A percentile compares a stretch with the other conserved stretches of the same genome.
Conservation (phyloP, 352 stramenopile genomes). For the Globisporangium orthogonon region DNA sequence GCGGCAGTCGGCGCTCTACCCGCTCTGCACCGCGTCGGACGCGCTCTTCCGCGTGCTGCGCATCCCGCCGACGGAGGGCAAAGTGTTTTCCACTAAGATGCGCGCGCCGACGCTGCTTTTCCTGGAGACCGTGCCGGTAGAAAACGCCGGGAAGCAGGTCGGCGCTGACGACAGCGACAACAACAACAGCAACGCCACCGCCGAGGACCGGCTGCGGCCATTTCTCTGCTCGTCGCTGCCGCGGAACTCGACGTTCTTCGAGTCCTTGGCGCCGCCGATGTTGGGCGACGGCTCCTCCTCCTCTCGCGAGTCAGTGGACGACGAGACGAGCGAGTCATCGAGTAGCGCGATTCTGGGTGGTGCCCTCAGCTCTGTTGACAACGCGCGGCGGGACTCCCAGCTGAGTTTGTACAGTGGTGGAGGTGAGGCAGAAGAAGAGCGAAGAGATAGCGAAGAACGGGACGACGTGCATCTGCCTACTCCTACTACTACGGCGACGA, state of each 20-base stretch:
- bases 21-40: slow-evolving; percentile 63
- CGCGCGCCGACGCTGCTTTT: slow-evolving; percentile 73
- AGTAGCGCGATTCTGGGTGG: slow-evolving; percentile 14
- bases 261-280: slow-evolving; percentile 22
- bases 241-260: slow-evolving; percentile 60
- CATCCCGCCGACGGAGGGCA: slow-evolving; percentile 67
- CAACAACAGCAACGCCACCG: no score
- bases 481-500: neutral
- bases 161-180: slow-evolving; percentile 22
- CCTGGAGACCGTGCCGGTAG: slow-evolving; percentile 63
- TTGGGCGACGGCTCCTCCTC: slow-evolving; percentile 7
- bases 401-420: slow-evolving; percentile 10
- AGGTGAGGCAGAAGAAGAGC: neutral
- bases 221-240: slow-evolving; percentile 47
- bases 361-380: neutral
- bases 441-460: neutral
- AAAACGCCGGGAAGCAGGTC: slow-evolving; percentile 25
- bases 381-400: slow-evolving; percentile 15
- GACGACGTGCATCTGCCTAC: no score
- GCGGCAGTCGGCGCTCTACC: slow-evolving; percentile 56
- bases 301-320: slow-evolving; percentile 24
- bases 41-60: slow-evolving; percentile 68
- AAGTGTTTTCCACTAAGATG: slow-evolving; percentile 85
- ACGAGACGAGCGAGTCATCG: slow-evolving; percentile 22
- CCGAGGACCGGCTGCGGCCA: slow-evolving; percentile 36